These are phyloP conservation scores for Hyaloscypha variabilis DNA, from an alignment of 495 filamentous ascomycete species.

Conservation along the genomic window DNA sequence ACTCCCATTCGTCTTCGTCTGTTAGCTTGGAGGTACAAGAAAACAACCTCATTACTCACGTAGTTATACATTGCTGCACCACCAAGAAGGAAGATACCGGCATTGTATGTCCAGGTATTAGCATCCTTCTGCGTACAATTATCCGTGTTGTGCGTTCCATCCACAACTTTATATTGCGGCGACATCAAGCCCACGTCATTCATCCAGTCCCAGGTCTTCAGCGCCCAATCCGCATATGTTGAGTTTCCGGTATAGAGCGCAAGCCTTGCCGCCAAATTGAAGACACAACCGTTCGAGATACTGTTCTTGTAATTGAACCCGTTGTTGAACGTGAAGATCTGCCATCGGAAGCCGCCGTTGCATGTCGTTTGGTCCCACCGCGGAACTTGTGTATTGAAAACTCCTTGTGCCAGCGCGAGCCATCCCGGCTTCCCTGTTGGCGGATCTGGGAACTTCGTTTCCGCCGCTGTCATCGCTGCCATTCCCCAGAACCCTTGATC, in stretches of 20 bases:
- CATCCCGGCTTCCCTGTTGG: conserved; percentile 58
- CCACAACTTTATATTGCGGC: conserved; percentile 52
- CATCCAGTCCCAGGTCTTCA: conserved; percentile 70
- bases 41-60: conserved; percentile 37
- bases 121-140: conserved; percentile 54
- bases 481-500: conserved; percentile 77
- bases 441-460: conserved; percentile 64
- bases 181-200: conserved; percentile 50
- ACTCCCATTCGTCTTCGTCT: conserved; percentile 45
- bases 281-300: conserved; percentile 43
- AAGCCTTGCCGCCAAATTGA: conserved; percentile 69
- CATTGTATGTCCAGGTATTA: conserved; percentile 70
- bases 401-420: conserved; percentile 70
- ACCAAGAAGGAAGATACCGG: conserved; percentile 67
- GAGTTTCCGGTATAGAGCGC: conserved; percentile 71
- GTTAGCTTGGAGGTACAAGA: background rate
- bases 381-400: conserved; percentile 67
- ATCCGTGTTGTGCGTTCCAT: conserved; percentile 52
- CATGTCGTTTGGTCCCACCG: conserved; percentile 64
- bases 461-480: conserved; percentile 69
- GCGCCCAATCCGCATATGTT: conserved; percentile 72
- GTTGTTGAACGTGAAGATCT: conserved; percentile 73
- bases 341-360: conserved; percentile 76
- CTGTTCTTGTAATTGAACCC: conserved; percentile 74
- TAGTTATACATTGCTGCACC: conserved; percentile 73